Conservation (phyloP, 495 filamentous ascomycete species). For the Baudoinia panamericana region DNA sequence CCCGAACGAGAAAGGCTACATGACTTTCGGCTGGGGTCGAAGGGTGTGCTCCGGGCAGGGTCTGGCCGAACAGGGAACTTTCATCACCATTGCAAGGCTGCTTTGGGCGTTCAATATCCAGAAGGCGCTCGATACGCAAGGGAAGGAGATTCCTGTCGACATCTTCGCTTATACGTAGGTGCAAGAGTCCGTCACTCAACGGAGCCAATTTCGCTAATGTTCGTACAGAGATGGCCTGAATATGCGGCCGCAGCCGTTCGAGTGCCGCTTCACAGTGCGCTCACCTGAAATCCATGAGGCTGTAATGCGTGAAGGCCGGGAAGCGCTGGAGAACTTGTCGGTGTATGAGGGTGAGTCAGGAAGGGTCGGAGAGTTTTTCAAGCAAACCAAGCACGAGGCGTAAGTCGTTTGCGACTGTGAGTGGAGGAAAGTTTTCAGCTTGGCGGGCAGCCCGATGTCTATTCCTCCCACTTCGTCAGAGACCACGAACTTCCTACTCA, state of each 20-base stretch:
- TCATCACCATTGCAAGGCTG: slow-evolving; percentile 26
- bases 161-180: slow-evolving; percentile 35
- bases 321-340: slow-evolving; percentile 41
- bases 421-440: no score
- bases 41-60: slow-evolving; percentile 31
- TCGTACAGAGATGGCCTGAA: slow-evolving; percentile 33
- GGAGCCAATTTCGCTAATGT: neutral
- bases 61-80: slow-evolving; percentile 34
- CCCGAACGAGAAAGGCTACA: slow-evolving; percentile 46
- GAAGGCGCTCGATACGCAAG: slow-evolving; percentile 36
- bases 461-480: no score
- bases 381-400: slow-evolving; percentile 6
- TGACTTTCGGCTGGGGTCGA: slow-evolving; percentile 47
- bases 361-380: slow-evolving; percentile 9
- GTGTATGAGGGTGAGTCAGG: slow-evolving; percentile 46
- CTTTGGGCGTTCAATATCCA: slow-evolving; percentile 30
- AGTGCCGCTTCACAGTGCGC: slow-evolving; percentile 29
- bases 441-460: no score
- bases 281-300: slow-evolving; percentile 38
- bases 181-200: neutral
- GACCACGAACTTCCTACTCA: no score
- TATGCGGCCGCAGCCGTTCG: slow-evolving; percentile 29
- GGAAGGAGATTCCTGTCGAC: slow-evolving; percentile 38
- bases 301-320: slow-evolving; percentile 41
- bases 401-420: no score